Evolutionary conservation across 208 protist species (phyloP).

Genomic region (Leishmania braziliensis): DNA sequence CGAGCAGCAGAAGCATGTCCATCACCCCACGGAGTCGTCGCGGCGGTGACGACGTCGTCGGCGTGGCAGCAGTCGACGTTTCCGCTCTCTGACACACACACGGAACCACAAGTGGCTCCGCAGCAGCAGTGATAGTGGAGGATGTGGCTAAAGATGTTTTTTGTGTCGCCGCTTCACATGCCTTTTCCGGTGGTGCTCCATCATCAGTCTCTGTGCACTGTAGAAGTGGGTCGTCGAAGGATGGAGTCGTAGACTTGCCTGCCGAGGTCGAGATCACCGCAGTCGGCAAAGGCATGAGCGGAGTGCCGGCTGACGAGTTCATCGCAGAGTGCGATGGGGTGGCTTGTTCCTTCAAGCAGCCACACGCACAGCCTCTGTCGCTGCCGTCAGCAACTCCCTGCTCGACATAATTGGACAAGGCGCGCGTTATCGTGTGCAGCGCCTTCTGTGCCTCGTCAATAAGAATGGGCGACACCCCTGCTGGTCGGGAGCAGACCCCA

Average conservation of each 20-base stretch:
- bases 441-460: constrained; percentile 54
- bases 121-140: not conserved
- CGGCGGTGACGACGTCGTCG: not conserved
- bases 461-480: constrained; percentile 37
- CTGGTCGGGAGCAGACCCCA: constrained; percentile 37
- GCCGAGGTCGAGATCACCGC: not conserved
- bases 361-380: not conserved
- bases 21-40: constrained; percentile 11
- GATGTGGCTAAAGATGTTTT: not conserved
- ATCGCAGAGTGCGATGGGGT: constrained; percentile 6
- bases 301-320: constrained; percentile 13
- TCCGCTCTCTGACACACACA: not conserved
- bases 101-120: not conserved
- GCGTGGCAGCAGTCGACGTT: not conserved
- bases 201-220: constrained; percentile 4
- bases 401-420: constrained; percentile 64
- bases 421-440: constrained; percentile 52
- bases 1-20: constrained; percentile 35
- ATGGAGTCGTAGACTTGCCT: not conserved
- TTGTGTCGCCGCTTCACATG: not conserved
- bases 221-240: constrained; percentile 6
- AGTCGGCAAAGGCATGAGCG: constrained; percentile 20
- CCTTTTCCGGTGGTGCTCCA: not conserved
- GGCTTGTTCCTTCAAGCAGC: not conserved
- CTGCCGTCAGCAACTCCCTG: constrained; percentile 5